phyloP scores from a whole-genome alignment of 352 stramenopile genomes.

The Globisporangium perplexum region DNA sequence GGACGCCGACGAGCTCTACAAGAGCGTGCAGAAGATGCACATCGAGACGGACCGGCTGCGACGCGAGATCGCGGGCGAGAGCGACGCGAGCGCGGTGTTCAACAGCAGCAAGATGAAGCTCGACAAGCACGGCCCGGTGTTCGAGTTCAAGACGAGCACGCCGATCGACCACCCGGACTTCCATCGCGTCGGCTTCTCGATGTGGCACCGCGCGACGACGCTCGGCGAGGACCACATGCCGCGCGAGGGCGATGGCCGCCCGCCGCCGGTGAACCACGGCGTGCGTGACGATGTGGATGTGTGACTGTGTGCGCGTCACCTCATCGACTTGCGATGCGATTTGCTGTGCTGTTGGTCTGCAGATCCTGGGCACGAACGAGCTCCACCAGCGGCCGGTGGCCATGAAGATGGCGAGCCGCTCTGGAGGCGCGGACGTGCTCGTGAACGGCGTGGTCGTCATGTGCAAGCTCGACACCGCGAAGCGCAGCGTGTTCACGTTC shows the following conservation, averaged over 20 bases:
- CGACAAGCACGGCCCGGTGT: slow-evolving; percentile 6
- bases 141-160: slow-evolving; percentile 13
- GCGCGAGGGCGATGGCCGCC: neutral
- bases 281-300: neutral
- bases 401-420: slow-evolving; percentile 1
- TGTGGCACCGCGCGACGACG: slow-evolving; percentile 1
- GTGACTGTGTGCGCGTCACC: neutral
- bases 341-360: neutral
- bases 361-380: neutral
- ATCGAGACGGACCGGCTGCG: slow-evolving; percentile 7
- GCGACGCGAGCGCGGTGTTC: slow-evolving; percentile 4
- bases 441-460: slow-evolving; percentile 6
- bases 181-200: slow-evolving; percentile 1
- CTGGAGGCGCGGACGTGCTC: neutral
- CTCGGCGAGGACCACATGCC: neutral
- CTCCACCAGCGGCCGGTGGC: neutral
- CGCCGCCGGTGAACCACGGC: neutral
- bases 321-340: no score
- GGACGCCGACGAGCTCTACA: slow-evolving; percentile 1
- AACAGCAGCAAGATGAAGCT: slow-evolving; percentile 7
- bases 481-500: slow-evolving; percentile 10
- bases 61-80: slow-evolving; percentile 1
- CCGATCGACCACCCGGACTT: slow-evolving; percentile 6
- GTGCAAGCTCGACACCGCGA: slow-evolving; percentile 4
- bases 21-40: slow-evolving; percentile 10